These are phyloP conservation scores for Cryptosporidium ubiquitum DNA, from an alignment of 169 alveolate genomes.

Conservation along the genomic window DNA sequence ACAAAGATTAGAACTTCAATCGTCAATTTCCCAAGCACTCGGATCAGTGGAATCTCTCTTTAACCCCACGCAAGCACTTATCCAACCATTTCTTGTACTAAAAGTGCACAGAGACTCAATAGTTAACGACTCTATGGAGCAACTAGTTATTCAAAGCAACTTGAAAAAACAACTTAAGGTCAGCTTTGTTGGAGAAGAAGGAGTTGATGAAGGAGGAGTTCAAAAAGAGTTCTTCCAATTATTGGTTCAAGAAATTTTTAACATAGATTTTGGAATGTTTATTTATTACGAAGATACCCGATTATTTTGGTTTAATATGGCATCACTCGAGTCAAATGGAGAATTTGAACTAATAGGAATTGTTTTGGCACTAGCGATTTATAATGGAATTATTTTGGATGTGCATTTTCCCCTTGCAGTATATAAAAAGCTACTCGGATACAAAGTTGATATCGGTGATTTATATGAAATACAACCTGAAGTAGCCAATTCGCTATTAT, in stretches of 20 bases:
- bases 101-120: conserved; percentile 73
- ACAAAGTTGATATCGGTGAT: conserved; percentile 83
- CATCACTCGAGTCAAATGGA: conserved; percentile 82
- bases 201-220: conserved; percentile 94
- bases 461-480: conserved; percentile 86
- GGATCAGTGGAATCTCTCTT: conserved; percentile 34
- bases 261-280: conserved; percentile 91
- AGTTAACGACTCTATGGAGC: conserved; percentile 75
- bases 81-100: conserved; percentile 74
- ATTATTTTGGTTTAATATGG: conserved; percentile 88
- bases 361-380: conserved; percentile 90
- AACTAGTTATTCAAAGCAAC: conserved; percentile 32
- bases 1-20: conserved; percentile 43
- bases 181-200: conserved; percentile 90
- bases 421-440: conserved; percentile 87
- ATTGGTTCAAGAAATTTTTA: conserved; percentile 86
- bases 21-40: conserved; percentile 35
- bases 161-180: conserved; percentile 81
- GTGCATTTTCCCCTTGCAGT: conserved; percentile 88
- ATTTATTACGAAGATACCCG: conserved; percentile 82
- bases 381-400: conserved; percentile 87
- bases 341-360: conserved; percentile 90
- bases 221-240: conserved; percentile 90
- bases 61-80: conserved; percentile 12
- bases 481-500: conserved; percentile 80